Percentiles rank a stretch among this genome's conserved stretches.
Evolutionary conservation across 1,284 basidiomycete species (phyloP).

Genomic region (Exobasidium cylindrosporum): DNA sequence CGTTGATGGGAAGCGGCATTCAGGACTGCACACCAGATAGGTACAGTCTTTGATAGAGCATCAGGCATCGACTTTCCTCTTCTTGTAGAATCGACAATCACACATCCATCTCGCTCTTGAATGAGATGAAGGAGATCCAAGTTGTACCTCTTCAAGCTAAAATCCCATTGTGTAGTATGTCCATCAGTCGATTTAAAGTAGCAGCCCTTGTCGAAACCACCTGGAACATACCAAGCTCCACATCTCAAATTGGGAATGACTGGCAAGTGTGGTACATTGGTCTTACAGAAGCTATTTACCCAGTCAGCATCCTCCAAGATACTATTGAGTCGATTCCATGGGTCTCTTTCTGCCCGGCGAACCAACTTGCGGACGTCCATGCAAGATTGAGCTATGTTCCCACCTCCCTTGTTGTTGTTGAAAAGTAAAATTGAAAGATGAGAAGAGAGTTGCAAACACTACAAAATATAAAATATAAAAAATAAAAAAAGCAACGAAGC

Average conservation of each 20-base stretch:
- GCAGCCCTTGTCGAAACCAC: constrained; percentile 57
- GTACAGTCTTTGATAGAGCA: constrained; percentile 87
- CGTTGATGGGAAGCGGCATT: constrained; percentile 64
- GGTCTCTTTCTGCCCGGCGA: constrained; percentile 10
- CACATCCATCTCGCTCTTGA: constrained; percentile 61
- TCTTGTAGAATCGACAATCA: constrained; percentile 89
- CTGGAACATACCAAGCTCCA: constrained; percentile 87
- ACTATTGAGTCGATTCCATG: constrained; percentile 14
- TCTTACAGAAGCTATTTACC: constrained; percentile 12
- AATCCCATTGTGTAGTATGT: constrained; percentile 64
- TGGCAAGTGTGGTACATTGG: constrained; percentile 12
- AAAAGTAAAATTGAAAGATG: no score
- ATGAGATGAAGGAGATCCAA: constrained; percentile 71
- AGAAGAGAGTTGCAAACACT: no score
- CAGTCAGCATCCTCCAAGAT: constrained; percentile 12
- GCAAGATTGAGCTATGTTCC: not conserved
- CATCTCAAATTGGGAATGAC: constrained; percentile 77
- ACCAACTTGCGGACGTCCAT: constrained; percentile 15
- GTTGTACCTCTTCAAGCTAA: constrained; percentile 65
- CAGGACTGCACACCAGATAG: constrained; percentile 91
- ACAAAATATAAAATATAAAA: no score
- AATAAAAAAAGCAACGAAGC: no score
- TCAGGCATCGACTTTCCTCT: constrained; percentile 92
- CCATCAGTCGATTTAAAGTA: constrained; percentile 99
- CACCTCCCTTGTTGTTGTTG: no score